phyloP scores from a whole-genome alignment of 2,329 filamentous ascomycete species.

The Alternaria gaisen region DNA sequence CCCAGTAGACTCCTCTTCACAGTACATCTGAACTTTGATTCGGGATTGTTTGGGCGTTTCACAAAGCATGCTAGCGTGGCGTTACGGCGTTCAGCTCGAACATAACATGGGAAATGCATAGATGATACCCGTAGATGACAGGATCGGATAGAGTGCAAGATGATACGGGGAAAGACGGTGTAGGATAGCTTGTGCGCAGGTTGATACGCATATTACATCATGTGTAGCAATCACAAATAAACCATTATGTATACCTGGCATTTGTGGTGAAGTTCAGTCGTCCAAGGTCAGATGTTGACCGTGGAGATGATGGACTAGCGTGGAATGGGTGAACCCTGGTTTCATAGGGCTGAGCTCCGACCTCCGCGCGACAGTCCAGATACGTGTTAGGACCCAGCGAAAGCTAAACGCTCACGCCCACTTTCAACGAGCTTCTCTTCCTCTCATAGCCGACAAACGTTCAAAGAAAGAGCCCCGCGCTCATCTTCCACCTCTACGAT shows the following conservation, averaged over 20 bases:
- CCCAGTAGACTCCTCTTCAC: constrained; percentile 20
- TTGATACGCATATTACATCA: background rate
- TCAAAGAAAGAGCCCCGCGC: background rate
- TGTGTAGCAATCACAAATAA: background rate
- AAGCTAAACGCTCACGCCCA: constrained; percentile 21
- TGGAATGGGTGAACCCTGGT: constrained; percentile 14
- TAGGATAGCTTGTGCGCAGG: background rate
- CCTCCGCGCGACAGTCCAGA: constrained; percentile 38
- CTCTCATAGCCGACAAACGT: constrained; percentile 3
- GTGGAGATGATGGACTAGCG: constrained; percentile 1
- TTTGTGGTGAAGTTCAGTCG: background rate
- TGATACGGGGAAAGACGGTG: background rate
- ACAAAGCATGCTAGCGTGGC: background rate
- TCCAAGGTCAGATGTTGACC: background rate
- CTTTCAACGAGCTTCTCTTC: constrained; percentile 7
- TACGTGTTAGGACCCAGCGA: constrained; percentile 47
- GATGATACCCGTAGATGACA: constrained; percentile 5
- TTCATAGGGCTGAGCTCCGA: constrained; percentile 37
- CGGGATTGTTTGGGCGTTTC: background rate
- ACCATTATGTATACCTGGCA: background rate
- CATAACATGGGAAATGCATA: background rate
- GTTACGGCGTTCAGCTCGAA: constrained; percentile 5
- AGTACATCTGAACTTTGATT: background rate
- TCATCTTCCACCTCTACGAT: constrained; percentile 58
- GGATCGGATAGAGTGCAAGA: background rate